These are phyloP conservation scores for Cyphellophora europaea DNA, from an alignment of 2,329 filamentous ascomycete species.

Conservation along the genomic window DNA sequence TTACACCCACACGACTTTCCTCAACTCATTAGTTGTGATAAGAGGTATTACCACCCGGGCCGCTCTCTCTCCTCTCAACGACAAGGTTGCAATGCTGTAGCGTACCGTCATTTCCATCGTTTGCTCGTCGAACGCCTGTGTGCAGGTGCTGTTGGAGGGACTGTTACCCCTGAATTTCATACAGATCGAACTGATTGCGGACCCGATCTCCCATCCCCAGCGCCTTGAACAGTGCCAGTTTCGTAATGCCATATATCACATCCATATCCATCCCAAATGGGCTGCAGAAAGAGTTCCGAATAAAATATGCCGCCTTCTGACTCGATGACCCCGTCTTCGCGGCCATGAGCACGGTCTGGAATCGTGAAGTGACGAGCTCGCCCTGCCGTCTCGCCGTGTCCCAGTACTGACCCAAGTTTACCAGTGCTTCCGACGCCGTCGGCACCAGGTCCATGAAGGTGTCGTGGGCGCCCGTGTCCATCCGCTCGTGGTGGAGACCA, in stretches of 20 bases:
- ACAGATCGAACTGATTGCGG: conserved; percentile 8
- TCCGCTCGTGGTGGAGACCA: background rate
- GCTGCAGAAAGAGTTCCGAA: conserved; percentile 29
- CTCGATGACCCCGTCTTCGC: conserved; percentile 23
- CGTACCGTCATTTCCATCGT: no score
- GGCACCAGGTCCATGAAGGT: conserved; percentile 44
- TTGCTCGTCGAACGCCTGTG: no score
- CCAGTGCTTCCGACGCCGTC: conserved; percentile 44
- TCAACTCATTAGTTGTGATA: no score
- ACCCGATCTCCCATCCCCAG: conserved; percentile 18
- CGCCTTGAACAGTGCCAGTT: conserved; percentile 22
- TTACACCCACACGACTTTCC: no score
- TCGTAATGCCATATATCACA: conserved; percentile 29
- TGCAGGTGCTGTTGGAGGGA: no score
- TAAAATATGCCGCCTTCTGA: conserved; percentile 26
- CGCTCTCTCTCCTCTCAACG: no score
- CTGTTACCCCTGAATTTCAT: conserved; percentile 1
- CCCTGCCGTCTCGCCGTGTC: conserved; percentile 45
- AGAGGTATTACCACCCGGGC: no score
- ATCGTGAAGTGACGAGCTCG: conserved; percentile 37
- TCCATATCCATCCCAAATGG: conserved; percentile 33
- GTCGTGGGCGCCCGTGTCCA: background rate
- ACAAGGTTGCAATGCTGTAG: no score
- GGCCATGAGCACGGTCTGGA: conserved; percentile 33
- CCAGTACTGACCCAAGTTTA: conserved; percentile 51